Evolutionary conservation across 2,329 filamentous ascomycete species (phyloP), one percentile per base, ranked within the genome.

Genomic region (Bipolaris gigantea): DNA sequence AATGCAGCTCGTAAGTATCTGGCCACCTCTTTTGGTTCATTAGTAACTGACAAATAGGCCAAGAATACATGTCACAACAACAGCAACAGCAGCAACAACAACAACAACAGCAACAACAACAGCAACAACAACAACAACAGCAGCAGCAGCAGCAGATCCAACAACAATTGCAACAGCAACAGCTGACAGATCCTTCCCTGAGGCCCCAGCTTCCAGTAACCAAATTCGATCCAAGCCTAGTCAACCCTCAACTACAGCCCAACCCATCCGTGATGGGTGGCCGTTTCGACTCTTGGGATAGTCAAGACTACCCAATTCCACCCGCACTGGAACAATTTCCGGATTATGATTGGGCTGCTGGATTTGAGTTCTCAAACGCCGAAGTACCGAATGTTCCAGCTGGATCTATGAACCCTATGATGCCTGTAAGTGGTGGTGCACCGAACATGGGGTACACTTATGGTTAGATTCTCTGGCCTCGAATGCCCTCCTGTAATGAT

Each of bases 331-430:
- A 74, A 19, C 70, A 73, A 32, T 74, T 73, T n/a, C 70, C 68
- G 9, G 71, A 74, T 52, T 74, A 73, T 40, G 71, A 74, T 44
- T 74, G 71, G 71, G 71, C 70, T 4, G 67, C 71, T 9, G 68
- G 70, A 16, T 73, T 73, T 38, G 66, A 73, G 21, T 71, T 72
- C 19, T 66, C 69, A 1, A 72, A 66, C 33, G 61, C 60, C 25
- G 67, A 69, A 8, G 67, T 67, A 40, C 63, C 64, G 15, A 67
- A 60, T 27, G 59, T 62, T 32, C 61, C 64, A 42, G 46, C 60
- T 32, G 61, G 57, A 4, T 47, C 63, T 9, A 60, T 64, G 35
- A 60, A 58, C 33, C 57, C 63, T 13, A 60, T 65, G 48, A 61
- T 69, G 52, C 59, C 60, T 47, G 48, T 38, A 23, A 47, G 39